Conservation (phyloP, 2,329 filamentous ascomycete species). For the Epichloe brachyelytri region DNA sequence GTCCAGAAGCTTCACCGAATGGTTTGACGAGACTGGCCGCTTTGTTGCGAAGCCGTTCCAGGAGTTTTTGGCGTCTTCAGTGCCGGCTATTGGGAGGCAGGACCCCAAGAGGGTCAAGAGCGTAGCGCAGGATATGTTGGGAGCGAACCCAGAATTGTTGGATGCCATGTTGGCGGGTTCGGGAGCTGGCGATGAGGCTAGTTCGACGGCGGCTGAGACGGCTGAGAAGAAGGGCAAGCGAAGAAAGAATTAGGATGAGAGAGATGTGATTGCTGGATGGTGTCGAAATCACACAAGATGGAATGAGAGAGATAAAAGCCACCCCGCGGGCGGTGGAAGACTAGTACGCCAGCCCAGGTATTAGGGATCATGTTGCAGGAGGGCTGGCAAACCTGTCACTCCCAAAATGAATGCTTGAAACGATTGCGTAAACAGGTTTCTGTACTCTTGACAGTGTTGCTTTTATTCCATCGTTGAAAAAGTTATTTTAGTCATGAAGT, state of each 20-base stretch:
- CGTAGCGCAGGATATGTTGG: constrained; percentile 23
- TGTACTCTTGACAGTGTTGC: background rate
- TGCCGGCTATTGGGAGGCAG: constrained; percentile 51
- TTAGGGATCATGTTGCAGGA: background rate
- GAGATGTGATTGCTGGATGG: background rate
- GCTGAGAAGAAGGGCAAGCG: constrained; percentile 31
- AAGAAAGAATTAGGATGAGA: constrained; percentile 26
- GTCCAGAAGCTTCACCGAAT: constrained; percentile 53
- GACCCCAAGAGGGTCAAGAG: constrained; percentile 46
- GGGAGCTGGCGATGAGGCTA: constrained; percentile 16
- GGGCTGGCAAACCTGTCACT: background rate
- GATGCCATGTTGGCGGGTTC: constrained; percentile 28
- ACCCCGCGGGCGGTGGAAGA: background rate
- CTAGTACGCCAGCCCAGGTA: background rate
- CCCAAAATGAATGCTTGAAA: background rate
- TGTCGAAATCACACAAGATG: background rate
- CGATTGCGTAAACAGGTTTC: background rate
- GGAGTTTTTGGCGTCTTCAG: constrained; percentile 56
- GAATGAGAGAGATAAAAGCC: background rate
- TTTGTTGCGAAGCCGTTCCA: constrained; percentile 70
- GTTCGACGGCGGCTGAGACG: constrained; percentile 19
- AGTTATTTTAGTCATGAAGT: background rate
- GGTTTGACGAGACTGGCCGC: constrained; percentile 62
- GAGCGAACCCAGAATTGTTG: constrained; percentile 33
- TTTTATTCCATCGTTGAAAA: too few species aligned